Percentiles rank a stretch among this genome's conserved stretches.
These are phyloP conservation scores for Apiospora marii DNA, from an alignment of 2,329 filamentous ascomycete genomes.

Conservation along the genomic window DNA sequence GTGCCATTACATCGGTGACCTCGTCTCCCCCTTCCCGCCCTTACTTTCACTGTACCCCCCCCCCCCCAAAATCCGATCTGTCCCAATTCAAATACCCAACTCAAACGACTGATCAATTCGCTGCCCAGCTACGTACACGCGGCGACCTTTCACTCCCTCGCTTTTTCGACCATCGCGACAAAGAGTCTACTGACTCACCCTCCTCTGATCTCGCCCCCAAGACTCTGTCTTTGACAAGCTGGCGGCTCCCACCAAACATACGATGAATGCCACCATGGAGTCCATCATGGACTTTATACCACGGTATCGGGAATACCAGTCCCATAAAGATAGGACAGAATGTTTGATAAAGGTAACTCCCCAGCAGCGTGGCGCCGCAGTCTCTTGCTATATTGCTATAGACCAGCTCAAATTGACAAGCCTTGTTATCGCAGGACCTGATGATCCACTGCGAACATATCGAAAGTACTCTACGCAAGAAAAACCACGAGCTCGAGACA, in stretches of 20 bases:
- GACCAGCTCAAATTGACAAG: neutral
- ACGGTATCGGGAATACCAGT: slow-evolving; percentile 54
- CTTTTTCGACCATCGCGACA: neutral
- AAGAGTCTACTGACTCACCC: neutral
- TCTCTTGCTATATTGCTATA: slow-evolving; percentile 20
- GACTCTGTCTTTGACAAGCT: neutral
- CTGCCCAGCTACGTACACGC: neutral
- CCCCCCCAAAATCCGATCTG: neutral
- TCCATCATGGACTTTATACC: slow-evolving; percentile 55
- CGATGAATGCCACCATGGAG: slow-evolving; percentile 33
- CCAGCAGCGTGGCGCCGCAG: neutral
- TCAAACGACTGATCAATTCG: neutral
- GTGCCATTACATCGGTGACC: neutral
- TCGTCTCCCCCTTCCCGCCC: slow-evolving; percentile 13
- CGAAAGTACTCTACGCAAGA: slow-evolving; percentile 51
- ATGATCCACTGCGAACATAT: slow-evolving; percentile 54
- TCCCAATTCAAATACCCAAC: neutral
- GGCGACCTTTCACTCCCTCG: neutral
- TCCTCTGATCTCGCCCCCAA: neutral
- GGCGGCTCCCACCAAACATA: slow-evolving; percentile 12
- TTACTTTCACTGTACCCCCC: slow-evolving; percentile 5
- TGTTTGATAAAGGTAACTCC: slow-evolving; percentile 55
- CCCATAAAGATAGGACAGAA: slow-evolving; percentile 50
- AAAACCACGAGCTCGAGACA: slow-evolving; percentile 52
- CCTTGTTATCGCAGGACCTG: slow-evolving; percentile 50